These are phyloP conservation scores for Extremus antarcticus DNA, from an alignment of 495 filamentous ascomycete species.

Conservation along the genomic window DNA sequence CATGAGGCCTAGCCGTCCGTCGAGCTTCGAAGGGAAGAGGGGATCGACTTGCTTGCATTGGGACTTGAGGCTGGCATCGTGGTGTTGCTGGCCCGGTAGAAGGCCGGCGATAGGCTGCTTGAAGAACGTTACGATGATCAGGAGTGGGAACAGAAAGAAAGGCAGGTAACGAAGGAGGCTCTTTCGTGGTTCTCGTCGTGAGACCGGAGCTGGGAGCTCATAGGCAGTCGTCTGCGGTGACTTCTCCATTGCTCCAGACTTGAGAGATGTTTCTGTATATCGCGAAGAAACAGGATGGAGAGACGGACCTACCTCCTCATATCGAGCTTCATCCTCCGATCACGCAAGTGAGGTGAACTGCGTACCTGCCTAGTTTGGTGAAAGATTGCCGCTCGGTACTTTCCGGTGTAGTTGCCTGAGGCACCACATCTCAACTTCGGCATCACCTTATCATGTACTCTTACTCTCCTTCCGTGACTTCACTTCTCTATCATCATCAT, in stretches of 20 bases:
- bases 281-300: neutral
- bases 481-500: too few relatives aligned
- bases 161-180: neutral
- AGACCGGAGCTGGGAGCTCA: neutral
- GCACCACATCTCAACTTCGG: too few relatives aligned
- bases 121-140: neutral
- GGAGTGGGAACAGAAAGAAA: neutral
- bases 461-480: too few relatives aligned
- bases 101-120: neutral
- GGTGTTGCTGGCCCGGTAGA: neutral
- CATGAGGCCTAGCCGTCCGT: conserved; percentile 5
- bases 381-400: neutral
- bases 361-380: neutral
- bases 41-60: conserved; percentile 12
- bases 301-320: neutral
- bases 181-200: neutral
- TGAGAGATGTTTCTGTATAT: too few relatives aligned
- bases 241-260: neutral
- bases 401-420: too few relatives aligned
- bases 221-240: neutral
- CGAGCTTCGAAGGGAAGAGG: conserved; percentile 11
- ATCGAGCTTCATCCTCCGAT: neutral
- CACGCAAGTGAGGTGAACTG: neutral
- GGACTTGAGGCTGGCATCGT: neutral
- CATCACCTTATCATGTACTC: too few relatives aligned